Evolutionary conservation across 2,329 filamentous ascomycete species (phyloP).

Genomic region (Samsoniella hepiali): DNA sequence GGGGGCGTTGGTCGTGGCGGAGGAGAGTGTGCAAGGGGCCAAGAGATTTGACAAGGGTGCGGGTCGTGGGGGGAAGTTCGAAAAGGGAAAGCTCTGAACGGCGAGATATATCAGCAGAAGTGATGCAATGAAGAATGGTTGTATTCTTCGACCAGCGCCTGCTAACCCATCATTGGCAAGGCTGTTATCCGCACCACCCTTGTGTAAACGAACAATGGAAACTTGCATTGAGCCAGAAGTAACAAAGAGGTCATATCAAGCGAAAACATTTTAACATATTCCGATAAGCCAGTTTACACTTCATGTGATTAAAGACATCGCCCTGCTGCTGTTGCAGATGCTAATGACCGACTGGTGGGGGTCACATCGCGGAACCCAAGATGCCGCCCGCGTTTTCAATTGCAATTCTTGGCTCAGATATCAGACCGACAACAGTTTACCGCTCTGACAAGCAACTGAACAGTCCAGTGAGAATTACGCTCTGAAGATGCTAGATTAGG

Average conservation of each 20-base stretch:
- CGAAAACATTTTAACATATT: too few species aligned
- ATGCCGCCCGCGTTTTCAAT: background rate
- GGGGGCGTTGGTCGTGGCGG: conserved; percentile 39
- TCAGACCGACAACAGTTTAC: background rate
- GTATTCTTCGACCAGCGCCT: background rate
- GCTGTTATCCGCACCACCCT: background rate
- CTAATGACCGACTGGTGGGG: background rate
- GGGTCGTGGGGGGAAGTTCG: conserved; percentile 15
- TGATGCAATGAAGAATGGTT: too few species aligned
- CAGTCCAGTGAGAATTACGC: background rate
- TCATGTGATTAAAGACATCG: too few species aligned
- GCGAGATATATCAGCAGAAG: background rate
- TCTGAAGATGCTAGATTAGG: background rate
- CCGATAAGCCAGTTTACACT: too few species aligned
- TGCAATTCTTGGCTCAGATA: background rate
- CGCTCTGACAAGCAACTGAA: background rate
- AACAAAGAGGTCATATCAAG: too few species aligned
- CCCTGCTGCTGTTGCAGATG: too few species aligned
- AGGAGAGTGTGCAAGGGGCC: conserved; percentile 37
- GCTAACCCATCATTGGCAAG: background rate
- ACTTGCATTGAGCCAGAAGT: too few species aligned
- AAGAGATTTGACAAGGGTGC: conserved; percentile 19
- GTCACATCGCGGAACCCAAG: background rate
- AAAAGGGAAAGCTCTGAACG: conserved; percentile 6
- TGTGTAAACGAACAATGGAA: too few species aligned